Evolutionary conservation across 352 stramenopile genomes (phyloP), one percentile per base, ranked within the genome.

Genomic region (Halophytophthora polymorphica): DNA sequence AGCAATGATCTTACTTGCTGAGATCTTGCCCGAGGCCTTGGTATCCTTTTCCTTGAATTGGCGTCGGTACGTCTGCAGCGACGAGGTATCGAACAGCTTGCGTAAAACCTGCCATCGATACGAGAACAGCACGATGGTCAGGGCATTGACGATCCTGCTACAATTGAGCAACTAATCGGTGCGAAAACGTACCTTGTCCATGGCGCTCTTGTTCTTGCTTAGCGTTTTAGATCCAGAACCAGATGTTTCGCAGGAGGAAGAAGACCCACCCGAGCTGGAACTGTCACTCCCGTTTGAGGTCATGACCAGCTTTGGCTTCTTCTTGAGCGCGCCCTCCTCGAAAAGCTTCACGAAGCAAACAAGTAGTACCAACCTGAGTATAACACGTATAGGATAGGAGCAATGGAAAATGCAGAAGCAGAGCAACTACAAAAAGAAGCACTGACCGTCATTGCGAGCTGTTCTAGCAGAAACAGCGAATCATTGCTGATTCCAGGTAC

Each of bases 371-470:
- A 53, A 7, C 3, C 17, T 6, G 51, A 31, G 14, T 43, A n/a
- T 37, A 38, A 18, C 25, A 5, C 29, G 14, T 43, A n/a, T 37
- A 38, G 18, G 34, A 5, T 38, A 50, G 10, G 21, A 28, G 15
- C 14, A 45, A 12, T 19, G 5, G 2, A 3, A 41, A 6, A 6
- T 44, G 25, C 19, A 12, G 6, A 19, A 54, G 18, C 11, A 38
- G 33, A 38, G 25, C 25, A 31, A 31, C 25, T 22, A 54, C 39
- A 33, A 31, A 15, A 19, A 14, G 5, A 42, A 18, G 29, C 2
- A 53, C 47, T 5, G 56, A 87, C 75, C 52, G 76, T 86, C 67
- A 87, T 71, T 2, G 73, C 73, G 15, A 90, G 55, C 36, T 90
- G 76, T 35, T 90, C 73, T 5, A 90, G 60, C 21, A 90, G 38